Evolutionary conservation across 192 early-diverging fungal genomes (phyloP).

Genomic region (Gryganskiella cystojenkinii): DNA sequence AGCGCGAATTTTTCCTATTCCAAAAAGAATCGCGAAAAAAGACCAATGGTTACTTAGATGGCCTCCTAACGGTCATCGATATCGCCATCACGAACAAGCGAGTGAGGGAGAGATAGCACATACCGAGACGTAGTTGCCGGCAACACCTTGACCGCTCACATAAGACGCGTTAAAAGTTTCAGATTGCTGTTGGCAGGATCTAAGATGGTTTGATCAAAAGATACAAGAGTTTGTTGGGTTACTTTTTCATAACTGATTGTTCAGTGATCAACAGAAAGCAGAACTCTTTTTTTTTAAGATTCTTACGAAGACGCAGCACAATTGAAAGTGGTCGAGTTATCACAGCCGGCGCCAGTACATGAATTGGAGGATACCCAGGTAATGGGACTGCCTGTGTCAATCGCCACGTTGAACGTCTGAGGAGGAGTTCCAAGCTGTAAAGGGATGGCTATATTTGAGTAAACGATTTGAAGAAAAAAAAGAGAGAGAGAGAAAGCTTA

Average conservation of each 20-base stretch:
- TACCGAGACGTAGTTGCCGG: neutral
- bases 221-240: no score
- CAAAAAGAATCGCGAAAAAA: constrained; percentile 1
- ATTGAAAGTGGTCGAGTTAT: neutral
- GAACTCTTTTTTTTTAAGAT: constrained; percentile 1
- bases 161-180: neutral
- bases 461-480: neutral
- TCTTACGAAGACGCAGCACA: neutral
- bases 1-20: constrained; percentile 58
- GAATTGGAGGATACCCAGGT: constrained; percentile 57
- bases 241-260: no score
- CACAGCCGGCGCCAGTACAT: constrained; percentile 9
- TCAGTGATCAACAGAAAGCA: no score
- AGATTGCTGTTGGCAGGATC: neutral
- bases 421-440: constrained; percentile 64
- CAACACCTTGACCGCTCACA: constrained; percentile 1
- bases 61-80: no score
- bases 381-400: constrained; percentile 74
- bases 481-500: neutral
- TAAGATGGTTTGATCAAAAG: no score
- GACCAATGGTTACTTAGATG: constrained; percentile 14
- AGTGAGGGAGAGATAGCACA: neutral
- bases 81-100: no score
- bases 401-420: constrained; percentile 67
- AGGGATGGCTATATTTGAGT: neutral